Evolutionary conservation across 345 rosid genomes (phyloP).

Genomic region (Gossypioides kirkii): DNA sequence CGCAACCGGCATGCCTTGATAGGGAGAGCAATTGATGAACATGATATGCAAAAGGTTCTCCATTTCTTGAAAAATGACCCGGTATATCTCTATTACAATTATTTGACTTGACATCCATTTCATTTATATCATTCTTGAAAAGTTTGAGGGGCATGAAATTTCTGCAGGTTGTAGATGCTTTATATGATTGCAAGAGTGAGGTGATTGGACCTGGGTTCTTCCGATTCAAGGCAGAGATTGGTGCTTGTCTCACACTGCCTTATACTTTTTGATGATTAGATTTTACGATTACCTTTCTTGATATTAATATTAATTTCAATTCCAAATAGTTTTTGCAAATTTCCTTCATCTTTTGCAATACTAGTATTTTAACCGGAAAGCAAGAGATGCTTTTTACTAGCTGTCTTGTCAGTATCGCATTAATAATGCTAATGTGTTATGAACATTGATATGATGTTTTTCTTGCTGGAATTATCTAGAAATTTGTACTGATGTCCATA

Average conservation of each 20-base stretch:
- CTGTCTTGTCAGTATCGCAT: not conserved
- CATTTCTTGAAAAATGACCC: constrained; percentile 71
- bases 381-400: not conserved
- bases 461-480: not conserved
- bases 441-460: not conserved
- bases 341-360: not conserved
- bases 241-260: constrained; percentile 32
- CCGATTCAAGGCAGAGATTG: constrained; percentile 97
- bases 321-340: not conserved
- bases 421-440: not conserved
- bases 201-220: constrained; percentile 99
- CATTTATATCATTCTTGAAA: not conserved
- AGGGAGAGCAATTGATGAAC: constrained; percentile 96
- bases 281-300: not conserved
- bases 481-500: not conserved
- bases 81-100: constrained; percentile 37
- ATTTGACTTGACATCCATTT: not conserved
- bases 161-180: constrained; percentile 81
- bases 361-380: not conserved
- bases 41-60: constrained; percentile 93
- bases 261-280: not conserved
- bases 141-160: constrained; percentile 8
- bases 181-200: constrained; percentile 98
- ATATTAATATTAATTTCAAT: not conserved
- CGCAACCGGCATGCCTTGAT: constrained; percentile 95